A percentile compares a stretch with the other conserved stretches of the same genome.
Evolutionary conservation across 2,329 filamentous ascomycete species (phyloP).

Genomic region (Lecanicillium sp.): DNA sequence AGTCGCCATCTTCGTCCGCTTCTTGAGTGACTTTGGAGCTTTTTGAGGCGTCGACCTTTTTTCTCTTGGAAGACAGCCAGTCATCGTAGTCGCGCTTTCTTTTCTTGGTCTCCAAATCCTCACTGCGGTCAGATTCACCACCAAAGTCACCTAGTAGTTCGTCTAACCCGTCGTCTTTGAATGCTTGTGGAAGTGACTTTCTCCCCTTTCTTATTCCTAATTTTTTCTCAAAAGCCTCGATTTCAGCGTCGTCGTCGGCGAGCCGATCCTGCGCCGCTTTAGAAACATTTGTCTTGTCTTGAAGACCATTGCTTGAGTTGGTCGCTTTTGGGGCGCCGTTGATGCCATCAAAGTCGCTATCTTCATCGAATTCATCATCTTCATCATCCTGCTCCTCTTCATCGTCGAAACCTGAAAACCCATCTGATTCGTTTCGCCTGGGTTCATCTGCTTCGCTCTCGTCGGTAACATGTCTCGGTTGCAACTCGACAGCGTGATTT

Average conservation of each 20-base stretch:
- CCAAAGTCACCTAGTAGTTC: constrained; percentile 62
- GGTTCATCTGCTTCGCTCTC: too few species aligned
- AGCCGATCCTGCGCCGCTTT: constrained; percentile 49
- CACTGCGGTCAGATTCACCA: constrained; percentile 35
- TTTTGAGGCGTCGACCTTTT: constrained; percentile 22
- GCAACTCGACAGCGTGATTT: too few species aligned
- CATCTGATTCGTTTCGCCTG: too few species aligned
- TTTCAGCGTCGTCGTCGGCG: constrained; percentile 78
- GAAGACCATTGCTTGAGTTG: constrained; percentile 15
- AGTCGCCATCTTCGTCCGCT: constrained; percentile 20
- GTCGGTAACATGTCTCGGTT: too few species aligned
- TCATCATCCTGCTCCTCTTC: too few species aligned
- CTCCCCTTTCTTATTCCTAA: constrained; percentile 71
- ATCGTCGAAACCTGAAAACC: too few species aligned
- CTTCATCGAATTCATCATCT: constrained; percentile 14
- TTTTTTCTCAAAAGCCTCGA: constrained; percentile 78
- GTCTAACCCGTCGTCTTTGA: constrained; percentile 75
- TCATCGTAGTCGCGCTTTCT: constrained; percentile 48
- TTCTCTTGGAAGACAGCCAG: constrained; percentile 52
- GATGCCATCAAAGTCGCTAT: constrained; percentile 12
- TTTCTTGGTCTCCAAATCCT: constrained; percentile 53
- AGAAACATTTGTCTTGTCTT: constrained; percentile 20
- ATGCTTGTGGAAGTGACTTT: constrained; percentile 63
- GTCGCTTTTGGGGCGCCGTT: constrained; percentile 16
- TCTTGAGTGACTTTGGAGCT: constrained; percentile 20